Percentiles rank a stretch among this genome's conserved stretches.
These are phyloP conservation scores for Rhodotorula graminis DNA, from an alignment of 768 basidiomycete species.

Conservation along the genomic window DNA sequence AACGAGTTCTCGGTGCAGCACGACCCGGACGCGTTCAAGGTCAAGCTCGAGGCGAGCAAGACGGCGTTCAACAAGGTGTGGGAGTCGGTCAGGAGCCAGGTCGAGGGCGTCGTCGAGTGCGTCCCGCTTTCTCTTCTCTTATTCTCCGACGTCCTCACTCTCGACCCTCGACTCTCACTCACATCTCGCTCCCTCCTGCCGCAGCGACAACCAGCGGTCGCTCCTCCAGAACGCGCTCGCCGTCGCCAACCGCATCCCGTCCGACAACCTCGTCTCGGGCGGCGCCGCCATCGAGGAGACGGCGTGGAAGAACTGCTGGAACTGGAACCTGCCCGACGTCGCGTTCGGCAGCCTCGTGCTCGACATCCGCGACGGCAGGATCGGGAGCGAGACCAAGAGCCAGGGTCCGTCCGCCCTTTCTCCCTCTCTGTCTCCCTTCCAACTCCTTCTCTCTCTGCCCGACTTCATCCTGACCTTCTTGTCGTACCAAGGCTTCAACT, in stretches of 20 bases:
- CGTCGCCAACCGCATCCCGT: slow-evolving; percentile 75
- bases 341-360: slow-evolving; percentile 83
- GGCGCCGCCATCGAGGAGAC: slow-evolving; percentile 70
- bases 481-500: slow-evolving; percentile 73
- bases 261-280: slow-evolving; percentile 48
- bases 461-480: no score
- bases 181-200: rapidly evolving
- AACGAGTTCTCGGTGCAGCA: slow-evolving; percentile 93
- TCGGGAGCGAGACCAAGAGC: slow-evolving; percentile 85
- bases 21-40: slow-evolving; percentile 80
- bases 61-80: slow-evolving; percentile 86
- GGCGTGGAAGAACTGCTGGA: slow-evolving; percentile 99
- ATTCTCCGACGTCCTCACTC: no score
- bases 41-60: slow-evolving; percentile 71
- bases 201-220: slow-evolving; percentile 70
- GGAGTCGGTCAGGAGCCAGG: slow-evolving; percentile 85
- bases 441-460: background rate
- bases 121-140: background rate
- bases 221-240: slow-evolving; percentile 82
- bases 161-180: no score
- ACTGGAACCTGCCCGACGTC: slow-evolving; percentile 96
- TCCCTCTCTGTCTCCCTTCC: slow-evolving; percentile 9
- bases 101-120: slow-evolving; percentile 78
- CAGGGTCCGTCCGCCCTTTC: slow-evolving; percentile 58
- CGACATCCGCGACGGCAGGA: slow-evolving; percentile 83